phyloP scores from a whole-genome alignment of 1,284 basidiomycete genomes.

The Leccinum huronense region DNA sequence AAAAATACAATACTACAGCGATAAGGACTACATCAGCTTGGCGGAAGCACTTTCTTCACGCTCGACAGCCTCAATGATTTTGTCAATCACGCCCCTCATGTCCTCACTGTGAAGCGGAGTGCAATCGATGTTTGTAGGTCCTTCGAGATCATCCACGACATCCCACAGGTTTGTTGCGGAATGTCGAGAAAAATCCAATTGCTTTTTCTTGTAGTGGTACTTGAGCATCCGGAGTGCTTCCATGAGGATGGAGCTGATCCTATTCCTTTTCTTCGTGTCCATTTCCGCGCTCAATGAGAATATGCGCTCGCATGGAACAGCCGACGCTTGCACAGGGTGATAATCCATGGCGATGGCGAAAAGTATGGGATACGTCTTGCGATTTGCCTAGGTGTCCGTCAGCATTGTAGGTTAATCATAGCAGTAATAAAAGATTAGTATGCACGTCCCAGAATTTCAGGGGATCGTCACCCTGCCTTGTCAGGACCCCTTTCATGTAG shows the following conservation, averaged over 20 bases:
- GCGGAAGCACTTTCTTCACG: not conserved
- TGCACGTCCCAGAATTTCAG: no score
- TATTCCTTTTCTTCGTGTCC: not conserved
- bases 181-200: not conserved
- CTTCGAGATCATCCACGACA: not conserved
- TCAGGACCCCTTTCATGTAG: no score
- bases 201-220: not conserved
- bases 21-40: not conserved
- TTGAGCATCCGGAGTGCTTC: not conserved
- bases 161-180: not conserved
- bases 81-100: not conserved
- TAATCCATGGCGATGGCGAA: not conserved
- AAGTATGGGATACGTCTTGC: not conserved
- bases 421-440: not conserved
- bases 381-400: not conserved
- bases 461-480: no score
- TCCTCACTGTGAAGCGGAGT: not conserved
- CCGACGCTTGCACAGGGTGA: not conserved
- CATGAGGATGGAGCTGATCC: not conserved
- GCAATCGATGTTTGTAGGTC: not conserved
- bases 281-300: not conserved
- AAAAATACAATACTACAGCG: no score
- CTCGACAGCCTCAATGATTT: not conserved
- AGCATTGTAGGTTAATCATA: not conserved
- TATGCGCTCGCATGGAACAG: not conserved